Evolutionary conservation across 2,329 filamentous ascomycete species (phyloP), one percentile per base, ranked within the genome.

Genomic region (Raffaelea arxii): DNA sequence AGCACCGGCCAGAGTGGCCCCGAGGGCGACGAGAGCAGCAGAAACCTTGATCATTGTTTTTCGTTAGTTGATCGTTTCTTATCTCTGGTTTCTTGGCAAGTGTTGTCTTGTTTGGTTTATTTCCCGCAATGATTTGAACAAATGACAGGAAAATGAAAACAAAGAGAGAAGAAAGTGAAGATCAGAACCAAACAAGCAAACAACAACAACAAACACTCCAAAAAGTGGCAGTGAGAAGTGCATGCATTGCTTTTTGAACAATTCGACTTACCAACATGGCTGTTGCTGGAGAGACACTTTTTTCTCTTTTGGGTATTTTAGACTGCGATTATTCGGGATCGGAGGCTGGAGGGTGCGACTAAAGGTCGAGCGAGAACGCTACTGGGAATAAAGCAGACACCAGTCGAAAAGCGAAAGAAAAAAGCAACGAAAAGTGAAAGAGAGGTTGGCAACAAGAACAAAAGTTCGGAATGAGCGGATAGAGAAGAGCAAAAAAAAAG

Each of bases 1-100:
- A 44, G 80, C 80, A 44, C 68, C 65, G 43, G 70, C 74, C 36
- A 73, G 61, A 51, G 71, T 67, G 50, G 74, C 75, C 61, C 69
- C 68, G 44, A 78, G 62, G 55, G 73, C 73, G 61, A 75, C 59
- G 55, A 78, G 69, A 44, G 67, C 66, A 41, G 69, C 62, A 55
- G 68, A 65, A 39, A 62, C 42, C 61, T 70, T 6, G 2, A 14
- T n/a, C n/a, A n/a, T n/a, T n/a, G n/a, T n/a, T n/a, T n/a, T n/a
- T n/a, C n/a, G n/a, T n/a, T n/a, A n/a, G n/a, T n/a, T n/a, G n/a
- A n/a, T n/a, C n/a, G n/a, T n/a, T n/a, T n/a, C n/a, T n/a, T n/a
- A n/a, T n/a, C n/a, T n/a, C n/a, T n/a, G 16, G 46, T 48, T 35
- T 38, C 6, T 9, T 30, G 27, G 27, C 16, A 9, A 30, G 27